Evolutionary conservation across 1,284 basidiomycete genomes (phyloP).

Genomic region (Kwoniella shivajii): DNA sequence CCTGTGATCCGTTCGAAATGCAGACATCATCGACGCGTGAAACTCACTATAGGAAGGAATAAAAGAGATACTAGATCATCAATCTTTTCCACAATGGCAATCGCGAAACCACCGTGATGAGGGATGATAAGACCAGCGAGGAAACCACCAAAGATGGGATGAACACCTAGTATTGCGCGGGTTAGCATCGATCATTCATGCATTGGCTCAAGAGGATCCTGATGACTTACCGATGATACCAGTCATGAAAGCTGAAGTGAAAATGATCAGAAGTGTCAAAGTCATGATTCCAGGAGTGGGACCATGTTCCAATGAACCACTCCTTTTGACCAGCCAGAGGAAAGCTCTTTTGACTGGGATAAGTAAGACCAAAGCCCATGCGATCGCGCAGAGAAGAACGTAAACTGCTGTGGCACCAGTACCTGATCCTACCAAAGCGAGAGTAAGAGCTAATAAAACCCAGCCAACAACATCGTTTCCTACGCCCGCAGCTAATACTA

Average conservation of each 20-base stretch:
- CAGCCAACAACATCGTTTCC: conserved; percentile 79
- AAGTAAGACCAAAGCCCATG: conserved; percentile 76
- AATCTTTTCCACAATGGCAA: conserved; percentile 71
- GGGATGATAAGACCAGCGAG: conserved; percentile 86
- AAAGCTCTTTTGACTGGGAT: conserved; percentile 68
- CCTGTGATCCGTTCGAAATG: not conserved
- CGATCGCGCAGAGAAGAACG: conserved; percentile 78
- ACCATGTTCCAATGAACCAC: conserved; percentile 71
- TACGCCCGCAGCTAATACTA: conserved; percentile 90
- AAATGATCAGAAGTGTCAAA: conserved; percentile 70
- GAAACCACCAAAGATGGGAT: conserved; percentile 81
- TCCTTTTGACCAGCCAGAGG: conserved; percentile 71
- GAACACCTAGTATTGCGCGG: conserved; percentile 59
- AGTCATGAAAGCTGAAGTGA: conserved; percentile 80
- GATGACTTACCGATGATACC: conserved; percentile 73
- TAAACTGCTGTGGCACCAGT: conserved; percentile 69
- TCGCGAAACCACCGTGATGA: conserved; percentile 80
- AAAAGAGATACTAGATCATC: conserved; percentile 70
- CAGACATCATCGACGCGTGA: not conserved
- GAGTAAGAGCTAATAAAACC: conserved; percentile 72
- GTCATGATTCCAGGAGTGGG: conserved; percentile 79
- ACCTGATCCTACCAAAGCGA: conserved; percentile 81
- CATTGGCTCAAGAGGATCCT: not conserved
- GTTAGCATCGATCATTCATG: not conserved
- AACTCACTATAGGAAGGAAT: conserved; percentile 75